Conservation (phyloP, 495 filamentous ascomycete species). For the Amniculicola lignicola region DNA sequence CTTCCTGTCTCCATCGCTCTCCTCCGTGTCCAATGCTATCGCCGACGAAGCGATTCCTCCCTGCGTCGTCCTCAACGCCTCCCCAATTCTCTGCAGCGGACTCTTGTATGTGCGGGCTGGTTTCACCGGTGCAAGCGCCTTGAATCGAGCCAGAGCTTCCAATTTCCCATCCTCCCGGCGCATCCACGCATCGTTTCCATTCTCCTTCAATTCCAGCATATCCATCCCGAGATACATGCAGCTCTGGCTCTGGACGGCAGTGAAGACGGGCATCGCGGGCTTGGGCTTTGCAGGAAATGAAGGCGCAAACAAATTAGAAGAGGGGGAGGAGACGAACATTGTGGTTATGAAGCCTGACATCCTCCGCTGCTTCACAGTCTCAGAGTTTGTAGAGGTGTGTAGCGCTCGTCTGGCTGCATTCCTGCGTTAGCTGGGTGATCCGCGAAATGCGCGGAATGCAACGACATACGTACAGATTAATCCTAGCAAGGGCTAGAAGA, state of each 20-base stretch:
- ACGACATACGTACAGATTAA: background rate
- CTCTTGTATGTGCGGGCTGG: slow-evolving; percentile 28
- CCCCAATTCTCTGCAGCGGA: slow-evolving; percentile 26
- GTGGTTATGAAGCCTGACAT: slow-evolving; percentile 70
- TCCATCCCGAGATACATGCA: slow-evolving; percentile 31
- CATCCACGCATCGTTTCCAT: background rate
- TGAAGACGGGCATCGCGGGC: slow-evolving; percentile 40
- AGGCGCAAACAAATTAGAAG: slow-evolving; percentile 38
- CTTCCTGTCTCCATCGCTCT: background rate
- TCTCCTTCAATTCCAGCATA: background rate
- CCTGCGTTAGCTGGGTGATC: slow-evolving; percentile 38
- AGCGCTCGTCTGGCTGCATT: slow-evolving; percentile 28
- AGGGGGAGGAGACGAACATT: slow-evolving; percentile 57
- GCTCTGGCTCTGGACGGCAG: slow-evolving; percentile 38
- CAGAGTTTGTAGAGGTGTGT: slow-evolving; percentile 6
- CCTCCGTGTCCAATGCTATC: background rate
- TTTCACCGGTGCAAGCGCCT: slow-evolving; percentile 6
- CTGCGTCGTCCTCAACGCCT: slow-evolving; percentile 16
- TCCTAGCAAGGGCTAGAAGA: background rate
- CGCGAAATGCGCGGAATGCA: slow-evolving; percentile 18
- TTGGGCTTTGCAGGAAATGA: slow-evolving; percentile 38
- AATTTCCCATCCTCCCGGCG: slow-evolving; percentile 1
- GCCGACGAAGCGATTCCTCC: background rate
- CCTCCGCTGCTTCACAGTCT: slow-evolving; percentile 19
- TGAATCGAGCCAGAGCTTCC: background rate